Evolutionary conservation across 345 rosid genomes (phyloP), one percentile per base, ranked within the genome.

Genomic region (Clausena lansium): DNA sequence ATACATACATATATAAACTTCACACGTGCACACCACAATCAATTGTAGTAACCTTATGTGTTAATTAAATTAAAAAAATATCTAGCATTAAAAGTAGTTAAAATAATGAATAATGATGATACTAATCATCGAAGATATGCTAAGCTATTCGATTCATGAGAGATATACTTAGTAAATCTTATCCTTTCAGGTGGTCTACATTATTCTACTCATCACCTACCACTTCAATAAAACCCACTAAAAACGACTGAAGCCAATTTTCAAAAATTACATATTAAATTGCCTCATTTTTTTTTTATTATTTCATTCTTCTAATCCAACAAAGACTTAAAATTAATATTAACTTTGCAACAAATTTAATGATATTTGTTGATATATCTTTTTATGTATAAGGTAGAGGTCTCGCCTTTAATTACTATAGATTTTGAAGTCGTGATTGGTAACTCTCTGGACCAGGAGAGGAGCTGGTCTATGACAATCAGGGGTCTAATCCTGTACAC

Each of bases 121-220:
- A 38, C 50, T 55, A 67, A 67, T 67, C 73, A 66, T 67, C 10
- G 64, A 25, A 67, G 67, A 76, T 67, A 55, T 20, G 11, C 11
- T 76, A 76, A 76, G 36, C 27, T 67, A 76, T 52, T 67, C 10
- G 11, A 67, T 67, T 76, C 14, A 67, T 17, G 54, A 25, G 57
- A 76, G 57, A 67, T 76, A 67, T 38, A 66, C 54, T 67, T 76
- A 67, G 36, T 36, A 76, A 76, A 55, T 57, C 41, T 76, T 76
- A 66, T 55, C 73, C 24, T 57, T 67, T 67, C 79, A 67, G 73
- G 79, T 55, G 67, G 2, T 67, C 64, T 57, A 19, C 39, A 76
- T 66, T 76, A 22, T 76, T 57, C 39, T 39, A 65, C 20, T 33
- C 54, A 6, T 15, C 66, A 54, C 67, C 73, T 58, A 27, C 59